These are phyloP conservation scores for Penicillium sp. DNA, from an alignment of 2,329 filamentous ascomycete genomes.

Conservation along the genomic window DNA sequence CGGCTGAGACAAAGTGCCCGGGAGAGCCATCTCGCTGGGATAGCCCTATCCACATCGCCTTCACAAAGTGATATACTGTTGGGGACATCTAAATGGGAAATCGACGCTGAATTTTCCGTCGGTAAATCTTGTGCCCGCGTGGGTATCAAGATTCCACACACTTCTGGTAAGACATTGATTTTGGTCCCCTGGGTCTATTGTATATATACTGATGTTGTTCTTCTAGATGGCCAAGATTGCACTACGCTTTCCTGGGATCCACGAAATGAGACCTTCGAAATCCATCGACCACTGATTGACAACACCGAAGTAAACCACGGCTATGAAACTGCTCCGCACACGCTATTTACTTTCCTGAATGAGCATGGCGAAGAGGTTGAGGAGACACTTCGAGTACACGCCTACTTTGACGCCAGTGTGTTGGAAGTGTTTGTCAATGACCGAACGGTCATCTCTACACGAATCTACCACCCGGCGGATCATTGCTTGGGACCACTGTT, in stretches of 20 bases:
- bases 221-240: conserved; percentile 25
- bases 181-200: background rate
- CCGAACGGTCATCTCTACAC: conserved; percentile 43
- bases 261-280: conserved; percentile 40
- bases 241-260: conserved; percentile 44
- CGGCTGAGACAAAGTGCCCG: conserved; percentile 29
- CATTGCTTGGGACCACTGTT: conserved; percentile 20
- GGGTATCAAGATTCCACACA: conserved; percentile 33
- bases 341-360: conserved; percentile 42
- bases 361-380: conserved; percentile 19
- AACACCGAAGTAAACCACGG: conserved; percentile 38
- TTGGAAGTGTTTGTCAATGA: conserved; percentile 50
- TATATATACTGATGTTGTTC: conserved; percentile 1
- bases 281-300: conserved; percentile 34
- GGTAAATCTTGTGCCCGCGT: conserved; percentile 24
- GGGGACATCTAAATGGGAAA: conserved; percentile 26
- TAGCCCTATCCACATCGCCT: conserved; percentile 3
- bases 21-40: background rate
- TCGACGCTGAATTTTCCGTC: conserved; percentile 29
- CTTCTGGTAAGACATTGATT: conserved; percentile 10
- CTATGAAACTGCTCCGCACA: conserved; percentile 44
- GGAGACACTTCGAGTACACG: conserved; percentile 42
- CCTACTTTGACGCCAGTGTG: conserved; percentile 45
- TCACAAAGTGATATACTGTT: conserved; percentile 5
- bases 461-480: conserved; percentile 31